Conservation (phyloP, 2,329 filamentous ascomycete species). For the Periconia sp. region DNA sequence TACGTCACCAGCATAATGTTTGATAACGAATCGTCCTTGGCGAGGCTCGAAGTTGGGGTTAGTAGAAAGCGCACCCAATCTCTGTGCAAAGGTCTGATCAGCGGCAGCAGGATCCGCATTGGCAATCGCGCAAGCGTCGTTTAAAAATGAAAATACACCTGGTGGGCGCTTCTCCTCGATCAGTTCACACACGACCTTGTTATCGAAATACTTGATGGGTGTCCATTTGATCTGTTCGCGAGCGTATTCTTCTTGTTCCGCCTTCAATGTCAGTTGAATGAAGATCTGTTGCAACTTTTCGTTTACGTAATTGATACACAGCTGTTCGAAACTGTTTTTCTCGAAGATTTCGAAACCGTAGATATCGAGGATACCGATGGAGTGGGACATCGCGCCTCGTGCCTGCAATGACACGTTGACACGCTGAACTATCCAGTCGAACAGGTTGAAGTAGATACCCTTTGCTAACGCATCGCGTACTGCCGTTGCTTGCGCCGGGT, state of each 20-base stretch:
- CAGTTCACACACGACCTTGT: conserved; percentile 96
- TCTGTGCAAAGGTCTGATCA: conserved; percentile 93
- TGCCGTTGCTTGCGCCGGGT: conserved; percentile 80
- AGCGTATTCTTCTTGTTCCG: conserved; percentile 96
- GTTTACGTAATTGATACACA: conserved; percentile 99
- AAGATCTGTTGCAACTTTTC: conserved; percentile 99
- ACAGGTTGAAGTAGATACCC: conserved; percentile 96
- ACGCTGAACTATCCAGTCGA: conserved; percentile 96
- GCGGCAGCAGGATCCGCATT: conserved; percentile 93
- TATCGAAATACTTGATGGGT: conserved; percentile 98
- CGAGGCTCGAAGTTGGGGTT: conserved; percentile 90
- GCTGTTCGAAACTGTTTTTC: conserved; percentile 95
- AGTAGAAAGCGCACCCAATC: conserved; percentile 80
- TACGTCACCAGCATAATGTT: conserved; percentile 98
- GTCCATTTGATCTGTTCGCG: conserved; percentile 98
- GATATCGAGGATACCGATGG: conserved; percentile 96
- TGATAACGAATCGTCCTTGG: conserved; percentile 96
- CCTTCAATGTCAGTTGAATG: conserved; percentile 93
- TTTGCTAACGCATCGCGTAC: conserved; percentile 91
- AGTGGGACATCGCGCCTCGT: conserved; percentile 72
- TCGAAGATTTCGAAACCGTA: conserved; percentile 99
- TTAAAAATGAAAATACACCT: conserved; percentile 92
- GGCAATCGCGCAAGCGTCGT: conserved; percentile 97
- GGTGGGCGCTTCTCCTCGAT: conserved; percentile 91
- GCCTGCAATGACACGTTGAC: conserved; percentile 88